Evolutionary conservation across 306 rosid species (phyloP), one percentile per base, ranked within the genome.

Genomic region (Ziziphus jujuba): DNA sequence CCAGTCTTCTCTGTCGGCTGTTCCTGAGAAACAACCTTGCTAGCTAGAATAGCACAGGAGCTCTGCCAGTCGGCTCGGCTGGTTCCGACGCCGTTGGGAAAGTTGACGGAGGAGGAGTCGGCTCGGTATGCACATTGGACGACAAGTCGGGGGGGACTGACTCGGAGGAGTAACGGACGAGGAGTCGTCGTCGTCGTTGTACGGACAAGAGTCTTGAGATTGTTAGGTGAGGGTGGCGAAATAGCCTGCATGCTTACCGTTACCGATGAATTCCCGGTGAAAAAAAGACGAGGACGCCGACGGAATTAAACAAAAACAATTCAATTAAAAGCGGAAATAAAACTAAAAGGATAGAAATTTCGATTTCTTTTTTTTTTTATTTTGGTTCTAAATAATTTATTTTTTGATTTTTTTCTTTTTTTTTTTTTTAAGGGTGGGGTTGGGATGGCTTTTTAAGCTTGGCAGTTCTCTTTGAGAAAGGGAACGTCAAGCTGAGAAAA

Each of bases 1-100:
- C 72, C 82, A 21, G 70, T 19, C 0, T 69, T 54, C 0, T 78
- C 76, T 0, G 75, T 7, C 5, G 84, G 66, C 48, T 81, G 80
- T 33, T 89, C 77, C n/a, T 87, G 73, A 2, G 89, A 79, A 22
- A 71, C 87, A 0, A 86, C 98, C 21, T 93, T 93, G 64, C 97
- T 82, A 59, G 97, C 66, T 5, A 93, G 76, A 45, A 93, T 93
- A 64, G 99, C 90, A 69, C 97, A 93, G 47, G 97, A 83, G 81
- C 95, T 90, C 70, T 84, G 99, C 96, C 95, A 93, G 48, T 90
- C 98, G 47, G 96, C 64, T 43, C 91, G 85, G 73, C 59, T 88
- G 0, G 81, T 48, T 7, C 84, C 87, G 66, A 74, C 25, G 45
- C 87, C 88, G 49, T 66, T 73, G 4, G 75, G 79, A 47, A 83